Conservation (phyloP, 768 basidiomycete genomes). For the Lentinula raphanica region DNA sequence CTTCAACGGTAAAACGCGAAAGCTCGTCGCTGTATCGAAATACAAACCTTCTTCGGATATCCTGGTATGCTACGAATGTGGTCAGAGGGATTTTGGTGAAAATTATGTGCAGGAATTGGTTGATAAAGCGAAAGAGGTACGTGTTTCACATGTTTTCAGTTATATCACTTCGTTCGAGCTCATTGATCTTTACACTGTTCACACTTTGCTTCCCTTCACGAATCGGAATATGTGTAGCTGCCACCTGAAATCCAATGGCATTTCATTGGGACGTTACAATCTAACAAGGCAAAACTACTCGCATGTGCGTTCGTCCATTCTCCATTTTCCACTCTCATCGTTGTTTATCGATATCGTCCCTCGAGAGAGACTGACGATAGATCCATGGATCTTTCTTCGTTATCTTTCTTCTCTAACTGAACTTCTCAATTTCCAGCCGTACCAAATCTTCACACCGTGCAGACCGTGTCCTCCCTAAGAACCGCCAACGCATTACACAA, state of each 20-base stretch:
- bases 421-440: constrained; percentile 69
- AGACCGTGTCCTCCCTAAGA: constrained; percentile 81
- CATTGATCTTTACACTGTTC: not conserved
- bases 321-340: no score
- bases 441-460: constrained; percentile 81
- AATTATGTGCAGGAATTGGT: constrained; percentile 94
- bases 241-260: constrained; percentile 90
- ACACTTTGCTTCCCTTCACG: not conserved
- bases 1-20: constrained; percentile 12
- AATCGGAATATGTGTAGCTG: no score
- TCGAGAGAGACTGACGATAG: no score
- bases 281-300: constrained; percentile 88
- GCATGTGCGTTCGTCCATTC: constrained; percentile 54
- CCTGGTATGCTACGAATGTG: constrained; percentile 71
- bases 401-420: no score
- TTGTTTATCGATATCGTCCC: no score
- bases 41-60: constrained; percentile 88
- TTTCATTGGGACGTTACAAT: constrained; percentile 91
- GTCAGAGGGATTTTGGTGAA: constrained; percentile 92
- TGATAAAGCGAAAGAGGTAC: constrained; percentile 73
- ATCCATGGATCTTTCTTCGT: no score
- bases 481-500: constrained; percentile 77
- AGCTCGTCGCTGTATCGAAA: constrained; percentile 88
- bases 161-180: not conserved
- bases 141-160: constrained; percentile 18